These are phyloP conservation scores for Geotrichum reessii DNA, from an alignment of 1,139 yeast genomes.

Conservation along the genomic window DNA sequence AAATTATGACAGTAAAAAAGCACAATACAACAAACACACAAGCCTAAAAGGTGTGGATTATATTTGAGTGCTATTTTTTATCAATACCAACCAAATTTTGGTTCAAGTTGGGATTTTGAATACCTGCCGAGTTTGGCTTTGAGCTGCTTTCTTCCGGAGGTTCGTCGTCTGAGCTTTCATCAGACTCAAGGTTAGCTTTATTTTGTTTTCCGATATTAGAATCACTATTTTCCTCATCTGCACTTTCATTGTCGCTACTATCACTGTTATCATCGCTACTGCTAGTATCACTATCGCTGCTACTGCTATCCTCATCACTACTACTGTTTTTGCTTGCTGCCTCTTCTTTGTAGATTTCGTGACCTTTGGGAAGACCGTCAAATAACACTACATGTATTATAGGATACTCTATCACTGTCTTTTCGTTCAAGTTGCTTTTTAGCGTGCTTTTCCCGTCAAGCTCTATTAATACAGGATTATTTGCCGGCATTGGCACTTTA, in stretches of 20 bases:
- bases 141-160: conserved; percentile 8
- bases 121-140: neutral
- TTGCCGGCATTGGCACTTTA: conserved; percentile 24
- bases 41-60: no score
- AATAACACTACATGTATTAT: conserved; percentile 47
- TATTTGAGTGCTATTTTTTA: neutral
- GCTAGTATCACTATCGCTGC: conserved; percentile 8
- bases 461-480: conserved; percentile 21
- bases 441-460: conserved; percentile 29
- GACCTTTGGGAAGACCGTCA: conserved; percentile 26
- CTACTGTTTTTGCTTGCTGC: conserved; percentile 15
- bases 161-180: neutral
- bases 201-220: neutral
- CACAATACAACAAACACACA: no score
- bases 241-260: conserved; percentile 1
- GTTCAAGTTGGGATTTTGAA: neutral
- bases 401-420: conserved; percentile 71
- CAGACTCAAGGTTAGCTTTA: neutral
- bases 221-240: neutral
- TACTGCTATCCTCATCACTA: no score
- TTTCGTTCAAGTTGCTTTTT: conserved; percentile 47
- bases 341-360: conserved; percentile 14
- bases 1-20: no score
- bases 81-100: neutral
- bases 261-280: conserved; percentile 7